Conservation (phyloP, 768 basidiomycete species). For the Tulasnella sp. region DNA sequence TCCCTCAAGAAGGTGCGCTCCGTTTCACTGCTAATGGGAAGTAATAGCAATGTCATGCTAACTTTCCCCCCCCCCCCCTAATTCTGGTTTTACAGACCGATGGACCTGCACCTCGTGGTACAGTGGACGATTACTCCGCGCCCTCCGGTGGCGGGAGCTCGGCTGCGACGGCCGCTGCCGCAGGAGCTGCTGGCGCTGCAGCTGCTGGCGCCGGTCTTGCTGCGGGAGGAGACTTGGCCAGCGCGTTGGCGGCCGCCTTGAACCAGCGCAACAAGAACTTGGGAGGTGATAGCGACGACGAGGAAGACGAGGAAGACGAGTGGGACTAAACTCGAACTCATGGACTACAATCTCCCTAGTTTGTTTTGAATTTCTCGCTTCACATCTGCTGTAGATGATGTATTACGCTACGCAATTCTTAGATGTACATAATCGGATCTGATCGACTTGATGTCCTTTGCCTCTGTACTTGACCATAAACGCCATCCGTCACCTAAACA, state of each 20-base stretch:
- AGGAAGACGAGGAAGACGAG: slow-evolving; percentile 64
- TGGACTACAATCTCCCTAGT: not conserved
- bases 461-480: too few species aligned
- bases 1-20: slow-evolving; percentile 43
- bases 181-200: slow-evolving; percentile 12
- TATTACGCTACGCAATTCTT: not conserved
- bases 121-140: not conserved
- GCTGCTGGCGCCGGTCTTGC: slow-evolving; percentile 18
- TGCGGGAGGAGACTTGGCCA: slow-evolving; percentile 65
- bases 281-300: slow-evolving; percentile 61
- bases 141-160: not conserved
- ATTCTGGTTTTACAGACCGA: not conserved
- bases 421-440: not conserved
- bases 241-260: slow-evolving; percentile 73
- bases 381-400: not conserved
- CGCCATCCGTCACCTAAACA: too few species aligned
- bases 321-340: slow-evolving; percentile 30
- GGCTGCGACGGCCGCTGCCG: not conserved
- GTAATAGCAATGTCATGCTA: not conserved
- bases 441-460: not conserved
- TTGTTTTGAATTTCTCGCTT: not conserved
- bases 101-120: not conserved
- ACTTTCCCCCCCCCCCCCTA: not conserved
- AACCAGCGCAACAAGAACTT: slow-evolving; percentile 75
- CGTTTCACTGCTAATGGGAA: not conserved